Base-by-base conservation (phyloP, 768 basidiomycete genomes). In the Panaeolus papilionaceus region DNA sequence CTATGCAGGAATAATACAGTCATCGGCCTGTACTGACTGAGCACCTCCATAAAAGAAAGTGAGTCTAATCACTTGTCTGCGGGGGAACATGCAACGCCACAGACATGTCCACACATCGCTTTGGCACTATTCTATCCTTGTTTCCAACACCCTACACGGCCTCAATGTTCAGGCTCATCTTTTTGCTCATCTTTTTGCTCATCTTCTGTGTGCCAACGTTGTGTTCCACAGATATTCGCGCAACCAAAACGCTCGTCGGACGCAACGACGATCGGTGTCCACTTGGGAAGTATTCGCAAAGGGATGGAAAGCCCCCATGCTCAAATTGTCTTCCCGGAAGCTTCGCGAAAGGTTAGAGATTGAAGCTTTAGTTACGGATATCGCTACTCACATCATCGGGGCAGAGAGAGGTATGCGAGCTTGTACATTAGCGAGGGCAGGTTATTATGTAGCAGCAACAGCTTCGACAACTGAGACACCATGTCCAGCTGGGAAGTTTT, bases 361-460 rank as follows among this genome's bases (percentile, higher is more conserved):
- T 39, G 42, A 7, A 12, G 49, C 26, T 10, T 33, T 26, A 33
- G 33, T 62, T 16, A 49, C 10, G 11, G 18, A 40, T 14, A 39
- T 18, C 23, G 61, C 7, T 61, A 38, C 14, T 51, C 26, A 64
- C 16, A n/a, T 38, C 5, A 10, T 45, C 44, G 38, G 8, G 9
- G 4, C 38, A 75, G 73, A 71, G 37, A 64, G 51, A n/a, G 68
- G 72, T 8, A 67, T 67, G 26, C 66, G 51, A 6, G 20, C 38
- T 3, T 75, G 73, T 62, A 67, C 61, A 42, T 40, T 40, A 3
- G 74, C 72, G 1, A 64, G 72, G 54, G 64, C 72, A 26, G 75
- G 75, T 1, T 77, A 74, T 51, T 74, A 73, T 58, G 63, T 74
- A 18, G 69, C 74, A 14, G 63, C 65, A 14, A 16, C 37, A 3